Conservation (phyloP, 768 basidiomycete species). For the Russula sp. region DNA sequence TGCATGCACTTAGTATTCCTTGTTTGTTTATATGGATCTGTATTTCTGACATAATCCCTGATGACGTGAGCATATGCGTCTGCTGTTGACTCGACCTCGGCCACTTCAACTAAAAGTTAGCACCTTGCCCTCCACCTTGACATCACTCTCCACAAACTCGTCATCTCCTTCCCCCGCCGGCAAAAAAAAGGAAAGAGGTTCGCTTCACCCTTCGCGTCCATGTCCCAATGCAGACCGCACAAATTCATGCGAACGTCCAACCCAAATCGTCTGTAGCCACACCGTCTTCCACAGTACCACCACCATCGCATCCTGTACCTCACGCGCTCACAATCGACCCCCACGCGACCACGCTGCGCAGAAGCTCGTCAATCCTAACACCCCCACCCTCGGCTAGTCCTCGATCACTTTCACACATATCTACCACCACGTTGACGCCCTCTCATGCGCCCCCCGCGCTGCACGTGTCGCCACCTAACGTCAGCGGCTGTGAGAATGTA, state of each 20-base stretch:
- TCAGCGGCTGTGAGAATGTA: no score
- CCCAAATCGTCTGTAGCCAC: no score
- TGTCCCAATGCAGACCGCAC: not conserved
- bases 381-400: not conserved
- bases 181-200: not conserved
- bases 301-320: not conserved
- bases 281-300: no score
- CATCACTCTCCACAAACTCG: no score
- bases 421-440: not conserved
- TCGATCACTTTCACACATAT: not conserved
- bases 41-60: conserved; percentile 5
- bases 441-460: not conserved
- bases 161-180: no score
- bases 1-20: not conserved
- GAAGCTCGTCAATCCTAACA: not conserved
- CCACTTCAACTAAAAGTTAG: not conserved
- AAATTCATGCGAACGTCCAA: not conserved
- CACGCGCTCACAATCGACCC: not conserved
- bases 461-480: not conserved
- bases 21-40: not conserved
- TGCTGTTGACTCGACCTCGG: not conserved
- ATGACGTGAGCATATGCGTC: not conserved
- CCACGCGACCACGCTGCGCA: not conserved
- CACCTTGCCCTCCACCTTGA: no score
- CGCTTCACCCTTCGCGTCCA: no score